Base-by-base conservation (phyloP, 2,329 filamentous ascomycete species). In the Claviceps fusiformis region DNA sequence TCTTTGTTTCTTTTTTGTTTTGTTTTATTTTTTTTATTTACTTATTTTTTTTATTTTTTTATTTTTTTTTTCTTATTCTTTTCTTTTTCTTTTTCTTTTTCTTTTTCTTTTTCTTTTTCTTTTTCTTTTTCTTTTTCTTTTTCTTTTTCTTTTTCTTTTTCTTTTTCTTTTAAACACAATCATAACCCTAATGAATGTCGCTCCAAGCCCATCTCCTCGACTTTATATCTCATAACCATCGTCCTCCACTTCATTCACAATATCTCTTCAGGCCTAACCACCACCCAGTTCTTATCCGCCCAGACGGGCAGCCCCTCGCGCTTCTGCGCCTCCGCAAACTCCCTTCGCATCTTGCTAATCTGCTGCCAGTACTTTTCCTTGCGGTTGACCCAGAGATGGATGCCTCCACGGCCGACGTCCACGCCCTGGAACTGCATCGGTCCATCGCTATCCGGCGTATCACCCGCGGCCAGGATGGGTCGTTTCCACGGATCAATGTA, bases 381-480 rank as follows among this genome's bases (percentile, higher is more conserved):
- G 54, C 71, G 67, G 60, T 75, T 68, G 48, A 76, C 57, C 68
- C 71, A 71, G 29, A 76, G 62, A 52, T 72, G 67, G 33, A 74
- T 62, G 3, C 72, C 72, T 2, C 71, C 72, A 52, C 68, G 67
- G 13, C 58, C 63, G 11, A 72, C 67, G 50, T 74, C 70, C 4
- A 73, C 72, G 11, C 70, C 72, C 37, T 74, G 71, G 60, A 74
- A 73, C 15, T 69, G 63, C 72, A 74, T 74, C 10, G 70, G 70
- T 0, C 70, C 71, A 50, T 74, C 72, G 57, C 71, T 74, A 10
- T 62, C 63, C 0, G 72, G 72, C 0, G 72, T 73, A 54, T 74
- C 72, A n/a, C 72, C 72, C 1, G 55, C 72, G 13, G 66, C 72
- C 2, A 74, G 62, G 5, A 74, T 60, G 1, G 72, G 72, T 56